Percentiles rank a stretch among this genome's conserved stretches.
These are phyloP conservation scores for Cornus controversa DNA, from an alignment of 148 eudicot genomes.

Conservation along the genomic window DNA sequence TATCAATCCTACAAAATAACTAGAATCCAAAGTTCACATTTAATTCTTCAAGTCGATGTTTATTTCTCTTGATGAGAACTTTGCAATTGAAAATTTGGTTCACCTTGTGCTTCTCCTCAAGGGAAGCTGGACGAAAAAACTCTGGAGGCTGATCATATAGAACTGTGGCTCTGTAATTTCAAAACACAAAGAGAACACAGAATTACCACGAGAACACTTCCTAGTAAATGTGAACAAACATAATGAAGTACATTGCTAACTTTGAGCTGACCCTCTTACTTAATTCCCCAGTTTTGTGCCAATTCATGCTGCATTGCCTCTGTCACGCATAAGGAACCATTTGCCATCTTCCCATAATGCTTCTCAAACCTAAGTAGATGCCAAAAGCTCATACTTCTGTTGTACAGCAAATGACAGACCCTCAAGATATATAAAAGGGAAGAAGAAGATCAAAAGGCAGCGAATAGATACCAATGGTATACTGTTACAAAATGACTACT, in stretches of 20 bases:
- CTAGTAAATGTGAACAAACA: conserved; percentile 4
- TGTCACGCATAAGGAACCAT: conserved; percentile 95
- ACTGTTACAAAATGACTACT: conserved; percentile 75
- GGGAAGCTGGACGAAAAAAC: conserved; percentile 77
- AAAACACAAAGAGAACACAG: conserved; percentile 2
- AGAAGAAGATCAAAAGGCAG: conserved; percentile 2
- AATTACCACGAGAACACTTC: conserved; percentile 5
- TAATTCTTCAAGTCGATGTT: conserved; percentile 7
- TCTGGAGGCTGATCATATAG: conserved; percentile 98
- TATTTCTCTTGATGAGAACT: background rate
- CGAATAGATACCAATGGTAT: conserved; percentile 67
- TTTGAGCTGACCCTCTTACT: conserved; percentile 39
- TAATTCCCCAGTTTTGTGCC: conserved; percentile 88
- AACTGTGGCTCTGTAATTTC: conserved; percentile 55
- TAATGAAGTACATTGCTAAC: conserved; percentile 4
- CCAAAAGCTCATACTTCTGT: conserved; percentile 14
- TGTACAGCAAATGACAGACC: conserved; percentile 5
- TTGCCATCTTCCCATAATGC: conserved; percentile 82
- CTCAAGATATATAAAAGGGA: background rate
- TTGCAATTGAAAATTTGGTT: conserved; percentile 13
- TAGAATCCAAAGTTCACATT: conserved; percentile 31
- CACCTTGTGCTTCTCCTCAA: conserved; percentile 86
- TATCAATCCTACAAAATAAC: conserved; percentile 71
- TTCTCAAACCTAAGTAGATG: conserved; percentile 65
- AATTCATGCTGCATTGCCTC: conserved; percentile 96